phyloP scores from a whole-genome alignment of 1,284 basidiomycete genomes.

The Naganishia albida region DNA sequence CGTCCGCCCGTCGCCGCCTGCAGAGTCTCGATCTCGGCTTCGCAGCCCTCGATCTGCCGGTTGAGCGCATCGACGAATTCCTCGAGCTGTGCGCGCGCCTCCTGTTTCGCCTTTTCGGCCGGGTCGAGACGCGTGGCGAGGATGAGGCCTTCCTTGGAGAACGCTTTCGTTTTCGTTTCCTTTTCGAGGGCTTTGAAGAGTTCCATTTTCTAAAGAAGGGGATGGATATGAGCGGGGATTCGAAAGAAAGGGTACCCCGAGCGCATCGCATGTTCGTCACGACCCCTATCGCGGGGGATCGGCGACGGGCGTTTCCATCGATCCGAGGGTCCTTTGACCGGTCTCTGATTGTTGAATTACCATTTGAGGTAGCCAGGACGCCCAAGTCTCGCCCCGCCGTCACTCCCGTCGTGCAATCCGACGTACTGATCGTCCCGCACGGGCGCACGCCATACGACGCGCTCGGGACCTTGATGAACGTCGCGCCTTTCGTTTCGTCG shows the following conservation, averaged over 20 bases:
- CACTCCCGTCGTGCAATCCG: too few relatives aligned
- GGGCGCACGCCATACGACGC: not conserved
- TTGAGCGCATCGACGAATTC: slow-evolving; percentile 86
- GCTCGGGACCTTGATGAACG: too few relatives aligned
- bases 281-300: too few relatives aligned
- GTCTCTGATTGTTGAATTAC: too few relatives aligned
- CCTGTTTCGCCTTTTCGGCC: slow-evolving; percentile 92
- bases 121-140: slow-evolving; percentile 94
- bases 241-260: too few relatives aligned
- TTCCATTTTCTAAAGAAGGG: slow-evolving; percentile 98
- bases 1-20: slow-evolving; percentile 69
- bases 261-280: too few relatives aligned
- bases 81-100: slow-evolving; percentile 83
- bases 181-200: slow-evolving; percentile 99
- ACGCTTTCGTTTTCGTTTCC: slow-evolving; percentile 99
- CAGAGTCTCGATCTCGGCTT: slow-evolving; percentile 92
- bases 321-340: not conserved
- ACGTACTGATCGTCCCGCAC: too few relatives aligned
- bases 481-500: too few relatives aligned
- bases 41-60: slow-evolving; percentile 88
- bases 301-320: too few relatives aligned
- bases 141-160: slow-evolving; percentile 97
- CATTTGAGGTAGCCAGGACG: too few relatives aligned
- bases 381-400: not conserved
- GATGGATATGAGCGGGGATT: slow-evolving; percentile 33